phyloP scores from a whole-genome alignment of 2,329 filamentous ascomycete genomes.

The Aspergillus ochraceoroseus region DNA sequence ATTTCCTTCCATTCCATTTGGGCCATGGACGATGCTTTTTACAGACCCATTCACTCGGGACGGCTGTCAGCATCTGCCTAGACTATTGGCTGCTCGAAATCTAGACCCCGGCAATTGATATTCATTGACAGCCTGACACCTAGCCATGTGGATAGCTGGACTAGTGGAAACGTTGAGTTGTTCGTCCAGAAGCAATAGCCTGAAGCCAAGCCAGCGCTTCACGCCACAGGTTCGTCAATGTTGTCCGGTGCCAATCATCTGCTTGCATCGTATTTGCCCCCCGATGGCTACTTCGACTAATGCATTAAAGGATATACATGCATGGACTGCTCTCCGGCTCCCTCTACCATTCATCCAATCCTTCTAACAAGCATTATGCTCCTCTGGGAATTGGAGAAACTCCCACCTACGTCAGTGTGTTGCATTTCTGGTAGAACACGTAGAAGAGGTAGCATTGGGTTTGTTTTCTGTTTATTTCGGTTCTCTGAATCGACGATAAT shows the following conservation, averaged over 20 bases:
- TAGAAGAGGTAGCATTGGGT: neutral
- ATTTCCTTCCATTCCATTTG: too few species aligned
- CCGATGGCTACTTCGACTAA: too few species aligned
- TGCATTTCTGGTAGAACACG: slow-evolving; percentile 2
- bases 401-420: slow-evolving; percentile 4
- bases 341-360: too few species aligned
- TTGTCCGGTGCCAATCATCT: neutral
- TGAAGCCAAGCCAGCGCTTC: slow-evolving; percentile 2
- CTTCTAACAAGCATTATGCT: neutral
- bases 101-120: neutral
- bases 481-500: neutral
- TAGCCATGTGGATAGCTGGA: slow-evolving; percentile 2
- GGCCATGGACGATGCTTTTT: too few species aligned
- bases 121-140: slow-evolving; percentile 1
- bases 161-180: slow-evolving; percentile 1
- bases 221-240: slow-evolving; percentile 2
- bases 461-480: neutral
- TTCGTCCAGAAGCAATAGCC: neutral
- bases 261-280: neutral
- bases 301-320: too few species aligned
- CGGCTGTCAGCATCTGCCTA: neutral
- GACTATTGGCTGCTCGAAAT: neutral
- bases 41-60: neutral
- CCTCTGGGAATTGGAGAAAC: neutral
- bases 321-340: too few species aligned